A percentile compares a stretch with the other conserved stretches of the same genome.
phyloP scores from a whole-genome alignment of 805 yeast genomes.

The Saturnispora dispora region DNA sequence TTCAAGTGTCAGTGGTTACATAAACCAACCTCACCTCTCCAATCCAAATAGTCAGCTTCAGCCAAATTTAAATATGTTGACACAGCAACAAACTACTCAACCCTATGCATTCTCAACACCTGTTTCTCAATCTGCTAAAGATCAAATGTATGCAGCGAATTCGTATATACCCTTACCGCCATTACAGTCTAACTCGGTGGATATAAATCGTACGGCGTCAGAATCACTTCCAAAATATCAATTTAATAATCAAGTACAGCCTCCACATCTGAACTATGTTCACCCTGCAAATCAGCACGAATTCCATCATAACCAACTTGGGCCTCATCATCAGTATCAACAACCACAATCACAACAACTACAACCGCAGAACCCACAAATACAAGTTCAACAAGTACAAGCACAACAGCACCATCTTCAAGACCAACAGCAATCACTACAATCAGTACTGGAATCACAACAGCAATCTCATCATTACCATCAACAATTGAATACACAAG shows the following conservation, averaged over 20 bases:
- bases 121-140: not conserved
- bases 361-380: not conserved
- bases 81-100: not conserved
- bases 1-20: not conserved
- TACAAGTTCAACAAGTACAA: no score
- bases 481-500: not conserved
- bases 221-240: not conserved
- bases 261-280: not conserved
- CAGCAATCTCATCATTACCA: not conserved
- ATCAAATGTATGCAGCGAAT: not conserved
- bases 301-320: not conserved
- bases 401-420: not conserved
- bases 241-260: not conserved
- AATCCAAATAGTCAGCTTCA: not conserved
- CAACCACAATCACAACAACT: not conserved
- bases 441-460: not conserved
- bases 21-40: not conserved
- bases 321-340: not conserved
- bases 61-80: not conserved
- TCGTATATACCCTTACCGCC: not conserved
- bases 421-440: not conserved
- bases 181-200: not conserved
- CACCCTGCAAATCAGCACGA: not conserved
- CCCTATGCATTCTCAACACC: not conserved
- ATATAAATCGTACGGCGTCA: not conserved